Base-by-base conservation (phyloP, 2,329 filamentous ascomycete species). In the Colletotrichum sp. region DNA sequence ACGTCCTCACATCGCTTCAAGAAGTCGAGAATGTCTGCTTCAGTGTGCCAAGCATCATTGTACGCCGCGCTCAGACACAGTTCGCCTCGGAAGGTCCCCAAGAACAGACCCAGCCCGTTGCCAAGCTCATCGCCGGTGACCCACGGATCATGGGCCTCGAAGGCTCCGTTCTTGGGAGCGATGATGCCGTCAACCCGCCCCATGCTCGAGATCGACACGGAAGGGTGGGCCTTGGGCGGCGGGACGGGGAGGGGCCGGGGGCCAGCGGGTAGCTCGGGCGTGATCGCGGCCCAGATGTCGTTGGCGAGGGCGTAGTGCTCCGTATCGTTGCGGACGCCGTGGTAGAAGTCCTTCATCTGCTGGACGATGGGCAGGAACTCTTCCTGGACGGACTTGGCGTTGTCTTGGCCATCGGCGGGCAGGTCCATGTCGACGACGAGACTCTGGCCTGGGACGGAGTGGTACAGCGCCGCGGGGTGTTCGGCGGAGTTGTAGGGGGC, bases 71-170 rank as follows among this genome's bases (percentile, higher is more conserved):
- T 88, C 24, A 88, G 74, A 0, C 79, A 82, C 58, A 88, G n/a
- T 38, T 78, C 74, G 0, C 82, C 84, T 6, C 80, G 78, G 69
- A 82, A 87, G 0, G 83, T 87, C 0, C 83, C 85, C 21, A 88
- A 74, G 48, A 86, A 88, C n/a, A 88, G n/a, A 0, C 79, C 84
- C 16, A 84, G 21, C 0, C 83, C 82, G 30, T 79, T 87, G 0
- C 85, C 81, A 3, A 88, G 79, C 71, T 88, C 86, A 71, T 88
- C 87, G 0, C 86, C 86, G 0, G 86, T 87, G 0, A 87, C 86
- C 86, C 87, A 88, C 1, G 86, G 85, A 15, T 84, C 77, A 3
- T 81, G 64, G 0, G 84, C 74, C 13, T 81, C 78, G 2, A 87
- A 79, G 0, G 52, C 28, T 0, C 82, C 84, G 4, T 78, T 77